Evolutionary conservation across 305 asterid species (phyloP).

Genomic region (Fraxinus platypoda): DNA sequence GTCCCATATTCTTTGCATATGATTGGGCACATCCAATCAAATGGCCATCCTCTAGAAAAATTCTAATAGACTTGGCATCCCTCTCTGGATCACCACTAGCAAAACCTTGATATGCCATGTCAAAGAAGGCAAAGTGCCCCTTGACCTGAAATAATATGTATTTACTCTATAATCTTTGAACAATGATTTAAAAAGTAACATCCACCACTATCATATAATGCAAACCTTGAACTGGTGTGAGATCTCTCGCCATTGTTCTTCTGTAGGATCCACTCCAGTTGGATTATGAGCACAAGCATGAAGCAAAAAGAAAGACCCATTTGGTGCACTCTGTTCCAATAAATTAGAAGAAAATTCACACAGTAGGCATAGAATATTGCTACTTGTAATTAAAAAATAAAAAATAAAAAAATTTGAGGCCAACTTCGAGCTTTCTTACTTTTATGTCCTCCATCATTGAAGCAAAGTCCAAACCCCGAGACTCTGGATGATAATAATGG

Average conservation of each 20-base stretch:
- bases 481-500: constrained; percentile 86
- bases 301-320: constrained; percentile 85
- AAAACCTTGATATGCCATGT: constrained; percentile 99
- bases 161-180: not conserved
- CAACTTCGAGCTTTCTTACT: constrained; percentile 36
- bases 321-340: constrained; percentile 78
- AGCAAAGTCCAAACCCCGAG: constrained; percentile 85
- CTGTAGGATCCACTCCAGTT: constrained; percentile 97
- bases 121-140: constrained; percentile 90
- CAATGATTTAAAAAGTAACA: not conserved
- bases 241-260: constrained; percentile 97
- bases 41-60: constrained; percentile 96
- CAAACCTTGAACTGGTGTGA: constrained; percentile 82
- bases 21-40: constrained; percentile 96
- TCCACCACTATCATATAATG: not conserved
- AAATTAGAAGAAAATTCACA: not conserved
- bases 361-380: not conserved
- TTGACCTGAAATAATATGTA: constrained; percentile 53
- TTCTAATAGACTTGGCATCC: constrained; percentile 88
- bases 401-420: not conserved
- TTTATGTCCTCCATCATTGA: constrained; percentile 81
- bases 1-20: constrained; percentile 98
- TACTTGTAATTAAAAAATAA: not conserved
- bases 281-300: constrained; percentile 99
- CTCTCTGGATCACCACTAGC: constrained; percentile 97